Evolutionary conservation across 805 yeast genomes (phyloP).

Genomic region (Candida jianshihensis): DNA sequence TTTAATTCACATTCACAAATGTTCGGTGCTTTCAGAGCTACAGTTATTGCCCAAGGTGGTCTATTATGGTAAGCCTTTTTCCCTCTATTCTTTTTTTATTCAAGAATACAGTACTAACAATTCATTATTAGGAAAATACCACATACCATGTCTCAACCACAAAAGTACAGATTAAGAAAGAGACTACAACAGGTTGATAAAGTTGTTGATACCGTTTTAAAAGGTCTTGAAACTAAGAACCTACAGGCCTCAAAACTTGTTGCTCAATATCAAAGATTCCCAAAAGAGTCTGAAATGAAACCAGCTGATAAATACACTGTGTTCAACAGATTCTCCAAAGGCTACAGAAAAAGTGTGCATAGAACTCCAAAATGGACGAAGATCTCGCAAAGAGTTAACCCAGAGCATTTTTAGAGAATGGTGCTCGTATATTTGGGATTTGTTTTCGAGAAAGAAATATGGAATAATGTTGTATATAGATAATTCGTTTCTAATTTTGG

Average conservation of each 20-base stretch:
- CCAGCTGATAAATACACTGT: slow-evolving; percentile 83
- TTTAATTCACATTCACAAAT: slow-evolving; percentile 22
- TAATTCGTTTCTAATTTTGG: no score
- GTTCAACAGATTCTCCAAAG: slow-evolving; percentile 64
- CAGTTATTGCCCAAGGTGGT: slow-evolving; percentile 58
- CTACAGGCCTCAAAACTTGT: slow-evolving; percentile 10
- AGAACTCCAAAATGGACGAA: slow-evolving; percentile 90
- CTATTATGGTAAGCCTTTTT: slow-evolving; percentile 50
- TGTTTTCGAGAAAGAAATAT: no score
- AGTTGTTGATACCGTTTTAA: slow-evolving; percentile 59
- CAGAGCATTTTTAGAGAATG: slow-evolving; percentile 29
- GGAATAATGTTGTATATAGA: no score
- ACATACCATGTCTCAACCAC: slow-evolving; percentile 71
- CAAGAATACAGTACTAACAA: not conserved
- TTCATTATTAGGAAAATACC: slow-evolving; percentile 50
- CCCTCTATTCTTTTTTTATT: no score
- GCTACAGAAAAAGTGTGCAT: slow-evolving; percentile 85
- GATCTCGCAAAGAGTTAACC: slow-evolving; percentile 71
- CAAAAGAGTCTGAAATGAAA: slow-evolving; percentile 75
- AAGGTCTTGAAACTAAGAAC: slow-evolving; percentile 33
- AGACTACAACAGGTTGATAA: slow-evolving; percentile 78
- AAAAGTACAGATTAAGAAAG: slow-evolving; percentile 77
- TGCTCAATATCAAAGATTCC: slow-evolving; percentile 41
- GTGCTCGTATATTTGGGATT: not conserved
- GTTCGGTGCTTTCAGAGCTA: slow-evolving; percentile 69